These are phyloP conservation scores for Emmonsia crescens DNA, from an alignment of 2,329 filamentous ascomycete genomes.

Conservation along the genomic window DNA sequence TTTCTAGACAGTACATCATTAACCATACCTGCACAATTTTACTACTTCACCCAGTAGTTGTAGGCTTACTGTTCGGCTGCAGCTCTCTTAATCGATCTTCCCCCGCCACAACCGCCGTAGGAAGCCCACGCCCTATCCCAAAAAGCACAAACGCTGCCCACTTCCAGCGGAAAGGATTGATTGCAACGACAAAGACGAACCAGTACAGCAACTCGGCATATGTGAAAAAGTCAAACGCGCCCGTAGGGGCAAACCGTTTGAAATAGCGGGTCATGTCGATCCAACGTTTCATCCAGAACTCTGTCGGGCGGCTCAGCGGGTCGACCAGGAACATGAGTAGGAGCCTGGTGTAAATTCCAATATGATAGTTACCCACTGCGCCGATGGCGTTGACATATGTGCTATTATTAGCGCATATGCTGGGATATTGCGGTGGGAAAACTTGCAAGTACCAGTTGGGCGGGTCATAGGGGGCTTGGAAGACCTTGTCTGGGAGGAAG, in stretches of 20 bases:
- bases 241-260: constrained; percentile 58
- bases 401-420: constrained; percentile 70
- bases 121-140: constrained; percentile 57
- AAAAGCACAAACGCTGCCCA: constrained; percentile 78
- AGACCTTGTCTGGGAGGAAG: constrained; percentile 65
- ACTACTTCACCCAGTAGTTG: neutral
- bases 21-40: neutral
- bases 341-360: constrained; percentile 79
- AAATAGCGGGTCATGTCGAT: constrained; percentile 70
- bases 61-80: constrained; percentile 36
- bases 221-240: constrained; percentile 81
- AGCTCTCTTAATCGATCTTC: constrained; percentile 46
- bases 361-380: constrained; percentile 77
- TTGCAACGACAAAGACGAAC: constrained; percentile 65
- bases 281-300: constrained; percentile 72
- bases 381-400: constrained; percentile 74
- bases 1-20: neutral
- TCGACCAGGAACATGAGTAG: constrained; percentile 78
- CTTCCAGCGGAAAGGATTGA: constrained; percentile 86
- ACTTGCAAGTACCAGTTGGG: constrained; percentile 86
- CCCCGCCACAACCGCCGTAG: constrained; percentile 52
- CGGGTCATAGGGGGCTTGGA: constrained; percentile 60
- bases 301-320: constrained; percentile 59
- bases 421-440: constrained; percentile 64
- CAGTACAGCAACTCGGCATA: constrained; percentile 77